Evolutionary conservation across 2,329 filamentous ascomycete genomes (phyloP).

Genomic region (Tolypocladium pustulatum): DNA sequence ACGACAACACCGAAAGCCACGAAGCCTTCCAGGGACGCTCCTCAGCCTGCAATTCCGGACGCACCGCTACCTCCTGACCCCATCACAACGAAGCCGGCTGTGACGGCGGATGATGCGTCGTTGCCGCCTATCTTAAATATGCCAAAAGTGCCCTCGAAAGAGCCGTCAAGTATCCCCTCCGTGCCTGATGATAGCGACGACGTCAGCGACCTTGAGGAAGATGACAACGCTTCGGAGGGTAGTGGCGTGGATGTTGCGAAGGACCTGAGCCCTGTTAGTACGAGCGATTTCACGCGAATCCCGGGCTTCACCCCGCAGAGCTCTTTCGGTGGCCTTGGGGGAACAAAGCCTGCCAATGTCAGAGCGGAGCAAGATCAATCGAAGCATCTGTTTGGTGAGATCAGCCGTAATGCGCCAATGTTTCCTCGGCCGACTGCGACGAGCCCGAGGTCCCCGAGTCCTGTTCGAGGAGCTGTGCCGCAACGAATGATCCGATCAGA

Average conservation of each 20-base stretch:
- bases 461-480: slow-evolving; percentile 49
- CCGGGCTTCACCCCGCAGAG: slow-evolving; percentile 45
- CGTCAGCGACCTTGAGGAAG: slow-evolving; percentile 28
- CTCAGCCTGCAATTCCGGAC: slow-evolving; percentile 14
- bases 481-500: slow-evolving; percentile 38
- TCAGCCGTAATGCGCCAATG: slow-evolving; percentile 36
- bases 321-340: slow-evolving; percentile 43
- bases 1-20: slow-evolving; percentile 9
- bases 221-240: slow-evolving; percentile 42
- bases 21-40: slow-evolving; percentile 8
- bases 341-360: slow-evolving; percentile 18
- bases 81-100: slow-evolving; percentile 12
- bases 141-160: slow-evolving; percentile 19
- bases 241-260: slow-evolving; percentile 57
- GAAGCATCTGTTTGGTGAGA: slow-evolving; percentile 43
- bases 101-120: slow-evolving; percentile 26
- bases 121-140: slow-evolving; percentile 26
- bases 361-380: slow-evolving; percentile 32
- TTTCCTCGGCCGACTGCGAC: slow-evolving; percentile 43
- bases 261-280: slow-evolving; percentile 43
- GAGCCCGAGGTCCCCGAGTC: slow-evolving; percentile 65
- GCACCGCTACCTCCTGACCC: slow-evolving; percentile 34
- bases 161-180: slow-evolving; percentile 21
- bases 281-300: slow-evolving; percentile 31
- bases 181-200: slow-evolving; percentile 30